A percentile compares a stretch with the other conserved stretches of the same genome.
Evolutionary conservation across 179 eudicot species (phyloP).

Genomic region (Beta lomatogona): DNA sequence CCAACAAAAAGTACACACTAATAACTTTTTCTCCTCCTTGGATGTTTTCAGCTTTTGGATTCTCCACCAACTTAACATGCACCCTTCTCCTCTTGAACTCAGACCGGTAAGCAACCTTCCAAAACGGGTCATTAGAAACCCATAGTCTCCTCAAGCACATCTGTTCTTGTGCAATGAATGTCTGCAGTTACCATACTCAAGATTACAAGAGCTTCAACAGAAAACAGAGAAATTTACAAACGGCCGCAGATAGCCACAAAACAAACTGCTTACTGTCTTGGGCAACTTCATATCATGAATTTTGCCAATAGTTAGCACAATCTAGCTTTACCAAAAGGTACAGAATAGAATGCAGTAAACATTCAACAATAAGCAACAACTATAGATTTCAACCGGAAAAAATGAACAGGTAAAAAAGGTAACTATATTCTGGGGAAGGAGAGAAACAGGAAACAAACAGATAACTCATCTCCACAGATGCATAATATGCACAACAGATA

Average conservation of each 20-base stretch:
- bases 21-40: constrained; percentile 67
- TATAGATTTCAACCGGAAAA: not conserved
- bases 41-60: constrained; percentile 51
- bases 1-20: constrained; percentile 49
- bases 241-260: not conserved
- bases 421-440: not conserved
- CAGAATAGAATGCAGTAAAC: not conserved
- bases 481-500: not conserved
- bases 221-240: not conserved
- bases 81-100: constrained; percentile 62
- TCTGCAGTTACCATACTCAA: constrained; percentile 45
- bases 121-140: constrained; percentile 61
- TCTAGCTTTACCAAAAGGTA: not conserved
- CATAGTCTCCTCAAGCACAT: constrained; percentile 73
- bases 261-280: constrained; percentile 2
- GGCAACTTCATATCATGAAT: not conserved
- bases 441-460: not conserved
- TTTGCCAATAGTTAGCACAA: not conserved
- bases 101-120: constrained; percentile 73
- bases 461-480: not conserved
- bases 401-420: no score
- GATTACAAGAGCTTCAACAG: constrained; percentile 3
- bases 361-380: not conserved
- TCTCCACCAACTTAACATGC: constrained; percentile 62
- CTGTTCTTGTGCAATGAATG: constrained; percentile 96